Evolutionary conservation across 176 grass and related monocot genomes (phyloP), one percentile per base, ranked within the genome.

Genomic region (Canna indica): DNA sequence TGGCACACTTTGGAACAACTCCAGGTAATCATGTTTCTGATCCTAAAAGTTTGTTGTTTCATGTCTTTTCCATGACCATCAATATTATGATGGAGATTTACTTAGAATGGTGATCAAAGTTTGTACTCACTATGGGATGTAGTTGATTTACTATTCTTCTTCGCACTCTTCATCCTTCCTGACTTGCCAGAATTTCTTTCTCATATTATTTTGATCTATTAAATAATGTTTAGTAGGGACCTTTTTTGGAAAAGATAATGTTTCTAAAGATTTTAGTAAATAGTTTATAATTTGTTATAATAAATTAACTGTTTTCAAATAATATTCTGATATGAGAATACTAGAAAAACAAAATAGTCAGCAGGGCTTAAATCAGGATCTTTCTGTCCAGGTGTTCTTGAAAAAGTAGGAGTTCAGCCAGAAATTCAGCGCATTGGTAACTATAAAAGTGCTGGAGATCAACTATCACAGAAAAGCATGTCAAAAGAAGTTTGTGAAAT

Each of bases 401-500:
- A 99, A 78, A 99, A 99, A 85, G 77, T 90, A 57, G 89, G 94
- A 50, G 39, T 99, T 69, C 80, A 90, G 60, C 94, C 94, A 57
- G 83, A 99, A 87, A 81, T 99, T 83, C 81, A 99, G 79, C 80
- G 84, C 35, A 93, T 99, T 73, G 94, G 94, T 63, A 81, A 75
- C 62, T 93, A 99, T 48, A 99, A 93, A 93, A 99, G 94, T 73
- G 94, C 89, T 2, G 89, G 89, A 27, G 94, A 99, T 76, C 86
- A 90, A 75, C 69, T 99, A 48, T 79, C 82, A 47, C 80, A 83
- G 46, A 93, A 64, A 80, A 90, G 47, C 81, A 85, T 93, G 90
- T 93, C 94, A 82, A 85, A 90, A 74, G 94, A 99, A 85, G 82
- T 99, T 56, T 79, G 80, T 77, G 94, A 93, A 80, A 99, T 93